Base-by-base conservation (phyloP, 1,139 yeast species). In the Candida anutae region DNA sequence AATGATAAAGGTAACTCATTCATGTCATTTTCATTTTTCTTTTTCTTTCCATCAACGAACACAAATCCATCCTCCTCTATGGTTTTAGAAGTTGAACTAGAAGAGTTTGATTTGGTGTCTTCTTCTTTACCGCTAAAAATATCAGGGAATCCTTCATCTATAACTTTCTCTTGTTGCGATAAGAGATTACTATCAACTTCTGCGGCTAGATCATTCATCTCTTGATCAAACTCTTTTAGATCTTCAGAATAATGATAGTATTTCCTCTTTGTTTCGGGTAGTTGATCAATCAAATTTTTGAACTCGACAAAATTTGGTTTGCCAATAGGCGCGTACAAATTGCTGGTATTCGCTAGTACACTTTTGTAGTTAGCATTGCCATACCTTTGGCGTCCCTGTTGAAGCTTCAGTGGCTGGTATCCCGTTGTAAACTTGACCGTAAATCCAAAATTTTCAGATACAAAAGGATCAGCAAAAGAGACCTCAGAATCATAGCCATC, bases 391-490 rank as follows among this genome's bases (percentile, higher is more conserved):
- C 39, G 36, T 15, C 28, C 32, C 28, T 31, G 21, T 26, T 50
- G 51, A 10, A 6, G 14, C 15, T 13, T 19, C 12, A 21, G 20
- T 8, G 22, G 8, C 16, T 15, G 27, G 10, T 23, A 21, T 22
- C 46, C 47, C 21, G 39, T 45, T 28, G 32, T 31, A 18, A 41
- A 30, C 38, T 68, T 73, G 9, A 77, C 56, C 5, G 60, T 56
- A 41, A 77, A 79, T 0, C 69, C 75, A 43, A 58, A 59, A 28
- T 68, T 62, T 4, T 68, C 73, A 14, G 69, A 57, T 10, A 68
- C 46, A 27, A 60, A 62, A 1, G 79, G 78, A 31, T 69, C 62
- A 0, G 78, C 77, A 18, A 66, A 42, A 0, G 78, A 71, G 1
- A 70, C 52, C 35, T 64, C 71, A 1, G 75, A 67, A 19, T 59